Evolutionary conservation across 2,329 filamentous ascomycete genomes (phyloP).

Genomic region (Pestalotiopsis sp.): DNA sequence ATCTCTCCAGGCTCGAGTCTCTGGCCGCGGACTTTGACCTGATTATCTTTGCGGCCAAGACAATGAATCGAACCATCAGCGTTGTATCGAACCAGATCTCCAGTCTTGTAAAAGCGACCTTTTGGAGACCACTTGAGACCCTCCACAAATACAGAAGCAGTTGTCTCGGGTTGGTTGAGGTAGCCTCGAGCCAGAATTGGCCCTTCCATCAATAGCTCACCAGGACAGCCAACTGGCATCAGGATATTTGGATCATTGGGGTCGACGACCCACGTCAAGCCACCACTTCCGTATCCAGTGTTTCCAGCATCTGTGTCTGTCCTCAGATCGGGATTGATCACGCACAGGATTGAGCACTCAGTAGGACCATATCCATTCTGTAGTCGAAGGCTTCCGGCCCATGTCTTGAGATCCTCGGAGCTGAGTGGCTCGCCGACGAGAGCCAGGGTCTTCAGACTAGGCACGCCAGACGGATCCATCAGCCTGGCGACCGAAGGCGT

Average conservation of each 20-base stretch:
- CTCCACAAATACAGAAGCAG: constrained; percentile 23
- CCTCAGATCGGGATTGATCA: constrained; percentile 1
- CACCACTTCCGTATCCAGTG: constrained; percentile 11
- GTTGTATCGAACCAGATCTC: constrained; percentile 26
- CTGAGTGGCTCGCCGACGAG: constrained; percentile 11
- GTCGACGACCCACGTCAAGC: constrained; percentile 16
- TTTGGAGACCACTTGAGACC: constrained; percentile 16
- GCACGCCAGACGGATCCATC: constrained; percentile 9
- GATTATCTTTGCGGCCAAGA: constrained; percentile 37
- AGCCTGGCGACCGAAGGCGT: constrained; percentile 13
- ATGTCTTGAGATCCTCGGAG: constrained; percentile 5
- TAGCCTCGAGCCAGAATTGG: constrained; percentile 29
- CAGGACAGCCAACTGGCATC: constrained; percentile 11
- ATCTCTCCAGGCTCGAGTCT: constrained; percentile 48
- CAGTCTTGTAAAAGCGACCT: constrained; percentile 17
- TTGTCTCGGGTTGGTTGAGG: constrained; percentile 24
- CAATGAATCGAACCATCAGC: constrained; percentile 32
- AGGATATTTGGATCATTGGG: constrained; percentile 14
- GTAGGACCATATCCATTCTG: constrained; percentile 12
- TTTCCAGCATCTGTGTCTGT: constrained; percentile 5
- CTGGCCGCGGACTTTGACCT: constrained; percentile 41
- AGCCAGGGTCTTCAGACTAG: constrained; percentile 8
- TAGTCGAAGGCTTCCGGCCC: constrained; percentile 5
- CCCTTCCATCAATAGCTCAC: constrained; percentile 18
- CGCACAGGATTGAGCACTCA: not conserved